phyloP scores from a whole-genome alignment of 148 eudicot species.

The Pharnaceum exiguum region DNA sequence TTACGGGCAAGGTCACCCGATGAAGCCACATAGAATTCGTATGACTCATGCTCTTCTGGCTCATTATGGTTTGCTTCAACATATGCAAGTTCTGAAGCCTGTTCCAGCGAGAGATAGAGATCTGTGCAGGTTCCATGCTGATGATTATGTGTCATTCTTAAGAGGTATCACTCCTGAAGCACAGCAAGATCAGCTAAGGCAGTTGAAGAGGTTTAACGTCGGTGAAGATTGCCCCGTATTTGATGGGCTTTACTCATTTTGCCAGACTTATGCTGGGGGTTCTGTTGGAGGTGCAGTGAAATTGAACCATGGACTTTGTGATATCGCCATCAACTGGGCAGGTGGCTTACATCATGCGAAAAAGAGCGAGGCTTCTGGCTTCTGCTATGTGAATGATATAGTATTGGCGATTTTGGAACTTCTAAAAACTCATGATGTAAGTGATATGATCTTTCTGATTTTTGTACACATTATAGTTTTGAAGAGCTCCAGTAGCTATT shows the following conservation, averaged over 20 bases:
- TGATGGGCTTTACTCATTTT: slow-evolving; percentile 57
- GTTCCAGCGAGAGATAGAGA: slow-evolving; percentile 49
- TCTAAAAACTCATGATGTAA: slow-evolving; percentile 59
- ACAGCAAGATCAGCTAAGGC: slow-evolving; percentile 55
- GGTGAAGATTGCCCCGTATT: slow-evolving; percentile 76
- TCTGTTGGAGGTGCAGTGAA: slow-evolving; percentile 64
- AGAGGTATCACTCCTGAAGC: slow-evolving; percentile 54
- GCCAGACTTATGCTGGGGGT: slow-evolving; percentile 70
- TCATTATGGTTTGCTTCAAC: slow-evolving; percentile 52
- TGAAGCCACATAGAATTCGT: slow-evolving; percentile 63
- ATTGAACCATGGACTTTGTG: slow-evolving; percentile 49
- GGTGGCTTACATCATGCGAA: slow-evolving; percentile 74
- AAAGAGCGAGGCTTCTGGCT: slow-evolving; percentile 69
- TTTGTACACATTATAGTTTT: slow-evolving; percentile 1
- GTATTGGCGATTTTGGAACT: slow-evolving; percentile 60
- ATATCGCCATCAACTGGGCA: slow-evolving; percentile 66
- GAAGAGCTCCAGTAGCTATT: too few relatives aligned
- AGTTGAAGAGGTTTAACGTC: slow-evolving; percentile 65
- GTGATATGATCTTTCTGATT: slow-evolving; percentile 8
- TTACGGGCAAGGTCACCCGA: slow-evolving; percentile 70
- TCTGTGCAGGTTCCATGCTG: slow-evolving; percentile 57
- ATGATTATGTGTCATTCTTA: slow-evolving; percentile 55
- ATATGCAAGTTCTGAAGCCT: slow-evolving; percentile 58
- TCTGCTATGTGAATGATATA: slow-evolving; percentile 67
- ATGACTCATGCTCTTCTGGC: slow-evolving; percentile 63